Percentiles rank a stretch among this genome's conserved stretches.
Evolutionary conservation across 2,329 filamentous ascomycete genomes (phyloP).

Genomic region (Claviceps sp.): DNA sequence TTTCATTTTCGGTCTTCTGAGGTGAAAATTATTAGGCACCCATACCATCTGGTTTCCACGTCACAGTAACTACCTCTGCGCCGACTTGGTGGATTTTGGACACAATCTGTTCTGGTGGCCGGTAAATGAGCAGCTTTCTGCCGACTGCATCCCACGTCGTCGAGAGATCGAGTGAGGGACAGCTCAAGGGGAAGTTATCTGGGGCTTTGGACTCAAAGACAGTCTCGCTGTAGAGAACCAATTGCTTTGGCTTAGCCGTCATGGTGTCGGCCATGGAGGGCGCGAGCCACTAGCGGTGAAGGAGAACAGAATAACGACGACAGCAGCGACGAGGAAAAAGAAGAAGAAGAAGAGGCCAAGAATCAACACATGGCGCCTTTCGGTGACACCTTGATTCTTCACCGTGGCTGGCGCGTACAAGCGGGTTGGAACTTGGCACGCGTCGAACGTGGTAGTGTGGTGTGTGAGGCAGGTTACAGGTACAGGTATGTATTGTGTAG

Average conservation of each 20-base stretch:
- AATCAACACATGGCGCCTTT: not conserved
- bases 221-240: slow-evolving; percentile 42
- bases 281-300: not conserved
- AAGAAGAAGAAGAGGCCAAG: not conserved
- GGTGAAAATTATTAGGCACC: no score
- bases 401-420: not conserved
- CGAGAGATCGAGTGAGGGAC: slow-evolving; percentile 75
- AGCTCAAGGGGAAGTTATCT: slow-evolving; percentile 53
- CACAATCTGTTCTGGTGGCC: slow-evolving; percentile 59
- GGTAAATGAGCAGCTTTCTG: slow-evolving; percentile 60
- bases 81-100: slow-evolving; percentile 36
- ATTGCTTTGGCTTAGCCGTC: slow-evolving; percentile 16
- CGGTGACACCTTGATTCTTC: not conserved
- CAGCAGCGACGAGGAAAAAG: not conserved
- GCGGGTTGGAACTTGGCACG: not conserved
- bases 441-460: not conserved
- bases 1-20: not conserved
- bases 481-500: not conserved
- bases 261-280: slow-evolving; percentile 10
- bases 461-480: not conserved
- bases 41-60: slow-evolving; percentile 57
- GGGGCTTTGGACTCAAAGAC: slow-evolving; percentile 41
- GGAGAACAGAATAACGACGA: not conserved
- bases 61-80: slow-evolving; percentile 32
- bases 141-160: slow-evolving; percentile 53